phyloP scores from a whole-genome alignment of 2,329 filamentous ascomycete species.

The Ascochyta viciae-villosae region DNA sequence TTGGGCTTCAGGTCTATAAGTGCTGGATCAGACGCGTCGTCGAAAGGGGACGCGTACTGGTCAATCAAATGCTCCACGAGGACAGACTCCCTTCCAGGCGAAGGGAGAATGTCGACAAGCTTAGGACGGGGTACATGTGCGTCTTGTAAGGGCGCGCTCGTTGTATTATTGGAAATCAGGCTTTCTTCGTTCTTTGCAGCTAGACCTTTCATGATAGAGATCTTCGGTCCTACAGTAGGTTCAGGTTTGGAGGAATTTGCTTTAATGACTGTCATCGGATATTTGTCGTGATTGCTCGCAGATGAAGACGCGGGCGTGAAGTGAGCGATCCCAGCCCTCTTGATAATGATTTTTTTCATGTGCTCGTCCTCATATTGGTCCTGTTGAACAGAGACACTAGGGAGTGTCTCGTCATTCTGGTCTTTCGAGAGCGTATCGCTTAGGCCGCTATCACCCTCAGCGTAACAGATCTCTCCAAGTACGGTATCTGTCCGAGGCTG shows the following conservation, averaged over 20 bases:
- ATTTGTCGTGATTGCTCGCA: background rate
- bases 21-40: background rate
- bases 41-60: background rate
- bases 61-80: background rate
- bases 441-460: background rate
- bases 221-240: background rate
- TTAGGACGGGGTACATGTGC: background rate
- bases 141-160: background rate
- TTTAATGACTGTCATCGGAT: background rate
- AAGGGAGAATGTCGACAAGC: background rate
- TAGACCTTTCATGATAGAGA: background rate
- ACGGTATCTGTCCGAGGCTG: background rate
- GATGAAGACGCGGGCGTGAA: background rate
- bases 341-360: background rate
- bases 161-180: background rate
- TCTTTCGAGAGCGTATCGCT: background rate
- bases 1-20: background rate
- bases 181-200: background rate
- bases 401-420: background rate
- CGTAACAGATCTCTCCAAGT: background rate
- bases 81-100: background rate
- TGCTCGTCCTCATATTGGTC: background rate
- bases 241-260: background rate
- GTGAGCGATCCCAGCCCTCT: too few relatives aligned
- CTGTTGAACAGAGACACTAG: background rate